Evolutionary conservation across 1,284 basidiomycete genomes (phyloP).

Genomic region (Cutaneotrichosporon sp.): DNA sequence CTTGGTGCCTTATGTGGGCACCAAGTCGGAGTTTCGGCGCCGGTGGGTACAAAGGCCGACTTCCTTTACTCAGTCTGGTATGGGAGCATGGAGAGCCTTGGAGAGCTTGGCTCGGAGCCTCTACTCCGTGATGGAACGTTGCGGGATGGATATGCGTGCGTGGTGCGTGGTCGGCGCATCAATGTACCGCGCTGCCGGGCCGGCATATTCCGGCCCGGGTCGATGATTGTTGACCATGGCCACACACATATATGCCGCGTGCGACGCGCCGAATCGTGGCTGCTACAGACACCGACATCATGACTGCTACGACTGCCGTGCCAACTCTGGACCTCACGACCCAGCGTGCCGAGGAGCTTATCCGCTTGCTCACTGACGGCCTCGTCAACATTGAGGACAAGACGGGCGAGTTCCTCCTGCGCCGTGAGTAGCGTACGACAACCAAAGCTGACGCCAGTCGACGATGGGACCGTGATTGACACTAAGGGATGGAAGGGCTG

Average conservation of each 20-base stretch:
- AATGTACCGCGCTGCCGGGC: neutral
- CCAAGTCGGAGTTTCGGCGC: no score
- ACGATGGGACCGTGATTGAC: constrained; percentile 59
- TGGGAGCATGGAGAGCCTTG: no score
- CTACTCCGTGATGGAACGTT: no score
- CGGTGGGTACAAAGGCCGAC: no score
- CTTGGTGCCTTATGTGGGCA: no score
- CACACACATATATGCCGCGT: neutral
- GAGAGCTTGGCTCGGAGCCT: no score
- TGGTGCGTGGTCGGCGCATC: neutral
- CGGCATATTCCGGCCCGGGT: neutral
- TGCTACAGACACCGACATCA: constrained; percentile 8
- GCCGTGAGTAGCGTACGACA: constrained; percentile 26
- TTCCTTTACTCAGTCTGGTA: no score
- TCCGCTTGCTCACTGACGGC: constrained; percentile 55
- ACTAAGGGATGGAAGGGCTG: constrained; percentile 62
- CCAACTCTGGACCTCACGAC: constrained; percentile 15
- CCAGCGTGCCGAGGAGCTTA: constrained; percentile 39
- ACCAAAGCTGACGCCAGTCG: constrained; percentile 34
- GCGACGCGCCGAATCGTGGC: neutral
- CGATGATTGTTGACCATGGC: neutral
- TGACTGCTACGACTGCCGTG: neutral
- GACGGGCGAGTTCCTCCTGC: constrained; percentile 57
- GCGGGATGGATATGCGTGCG: no score
- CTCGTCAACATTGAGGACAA: constrained; percentile 60